These are phyloP conservation scores for Neopestalotiopsis clavispora DNA, from an alignment of 2,329 filamentous ascomycete species.

Conservation along the genomic window DNA sequence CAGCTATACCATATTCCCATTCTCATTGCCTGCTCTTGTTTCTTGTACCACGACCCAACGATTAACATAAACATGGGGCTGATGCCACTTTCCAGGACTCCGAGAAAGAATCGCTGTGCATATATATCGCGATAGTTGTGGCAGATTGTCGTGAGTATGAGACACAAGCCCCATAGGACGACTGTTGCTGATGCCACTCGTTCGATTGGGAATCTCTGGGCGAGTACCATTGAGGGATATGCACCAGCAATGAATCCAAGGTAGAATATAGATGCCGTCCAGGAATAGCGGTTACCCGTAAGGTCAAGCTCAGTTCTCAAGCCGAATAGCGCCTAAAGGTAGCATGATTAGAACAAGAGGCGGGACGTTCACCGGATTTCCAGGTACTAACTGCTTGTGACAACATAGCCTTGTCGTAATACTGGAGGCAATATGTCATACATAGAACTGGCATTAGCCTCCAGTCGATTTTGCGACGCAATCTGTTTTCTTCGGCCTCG, in stretches of 20 bases:
- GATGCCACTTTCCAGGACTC: slow-evolving; percentile 59
- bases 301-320: slow-evolving; percentile 45
- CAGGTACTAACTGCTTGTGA: slow-evolving; percentile 49
- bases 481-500: slow-evolving; percentile 44
- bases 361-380: not conserved
- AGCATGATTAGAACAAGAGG: not conserved
- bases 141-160: slow-evolving; percentile 44
- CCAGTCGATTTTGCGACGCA: slow-evolving; percentile 47
- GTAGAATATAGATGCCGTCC: slow-evolving; percentile 51
- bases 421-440: slow-evolving; percentile 50
- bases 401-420: slow-evolving; percentile 59
- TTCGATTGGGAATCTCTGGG: slow-evolving; percentile 51
- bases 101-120: slow-evolving; percentile 59
- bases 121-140: slow-evolving; percentile 41
- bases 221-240: slow-evolving; percentile 46
- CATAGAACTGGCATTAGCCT: slow-evolving; percentile 51
- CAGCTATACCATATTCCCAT: slow-evolving; percentile 47
- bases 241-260: slow-evolving; percentile 52
- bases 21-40: slow-evolving; percentile 44
- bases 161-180: slow-evolving; percentile 41
- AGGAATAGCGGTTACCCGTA: slow-evolving; percentile 48
- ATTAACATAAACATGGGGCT: slow-evolving; percentile 63
- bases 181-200: slow-evolving; percentile 45
- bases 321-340: slow-evolving; percentile 44
- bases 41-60: slow-evolving; percentile 47